Evolutionary conservation across 1,139 yeast species (phyloP), one percentile per base, ranked within the genome.

Genomic region (Starmera stellimalicola): DNA sequence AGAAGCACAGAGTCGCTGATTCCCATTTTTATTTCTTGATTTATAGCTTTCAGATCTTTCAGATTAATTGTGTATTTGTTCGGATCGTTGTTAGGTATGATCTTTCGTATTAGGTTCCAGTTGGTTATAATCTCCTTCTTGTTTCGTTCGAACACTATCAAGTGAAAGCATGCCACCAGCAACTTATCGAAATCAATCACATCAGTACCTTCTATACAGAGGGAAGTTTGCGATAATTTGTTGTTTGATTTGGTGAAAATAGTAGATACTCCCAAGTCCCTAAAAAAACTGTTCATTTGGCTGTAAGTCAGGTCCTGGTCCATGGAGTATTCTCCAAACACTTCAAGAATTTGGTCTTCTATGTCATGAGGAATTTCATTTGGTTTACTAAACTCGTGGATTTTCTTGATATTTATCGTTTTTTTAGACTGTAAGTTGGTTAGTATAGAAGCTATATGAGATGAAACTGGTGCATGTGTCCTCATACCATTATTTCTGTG

Each of bases 141-240:
- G 34, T 63, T 59, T 24, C 65, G 51, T 45, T 65, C 55, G 31
- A 65, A 52, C 11, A 60, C 46, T 26, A 68, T 38, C 33, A 68
- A 42, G 20, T 64, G 57, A 31, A 58, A 64, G 2, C 68, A 63
- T 30, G 49, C 47, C 24, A 51, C 48, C 23, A 68, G 36, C 34
- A 67, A 49, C 36, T 58, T 60, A 29, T 68, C 73, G 39, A 68
- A 66, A 43, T 68, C 75, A 9, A 70, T 55, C 6, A 68, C 48
- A 27, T 57, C 42, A 1, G 60, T 52, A 0, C 62, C 63, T 14
- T 57, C 63, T 5, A 63, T 40, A 1, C 55, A 43, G 16, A 62
- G 41, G 19, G 47, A 42, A 2, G 33, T 26, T 2, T 43, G 30
- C 14, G 51, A 28, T 14, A 36, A 48, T 33, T 34, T 33, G 29